Percentiles rank a stretch among this genome's conserved stretches.
Evolutionary conservation across 768 basidiomycete species (phyloP).

Genomic region (Suillus decipiens): DNA sequence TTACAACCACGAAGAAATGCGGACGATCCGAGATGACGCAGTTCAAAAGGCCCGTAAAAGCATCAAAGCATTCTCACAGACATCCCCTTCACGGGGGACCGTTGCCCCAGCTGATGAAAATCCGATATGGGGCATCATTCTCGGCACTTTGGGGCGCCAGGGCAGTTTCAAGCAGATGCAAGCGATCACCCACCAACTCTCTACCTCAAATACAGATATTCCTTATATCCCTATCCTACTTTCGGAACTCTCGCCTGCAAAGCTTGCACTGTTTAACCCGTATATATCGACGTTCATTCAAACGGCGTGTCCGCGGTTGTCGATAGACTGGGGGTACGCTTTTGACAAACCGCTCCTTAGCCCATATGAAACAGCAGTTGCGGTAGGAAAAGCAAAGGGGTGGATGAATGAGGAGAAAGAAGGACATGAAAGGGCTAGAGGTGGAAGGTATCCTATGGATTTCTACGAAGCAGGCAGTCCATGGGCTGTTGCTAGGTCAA

Average conservation of each 20-base stretch:
- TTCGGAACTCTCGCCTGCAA: conserved; percentile 96
- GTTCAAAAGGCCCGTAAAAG: conserved; percentile 73
- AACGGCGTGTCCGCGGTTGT: conserved; percentile 93
- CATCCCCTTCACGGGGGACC: conserved; percentile 9
- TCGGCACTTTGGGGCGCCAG: conserved; percentile 94
- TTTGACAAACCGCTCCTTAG: conserved; percentile 87
- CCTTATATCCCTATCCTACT: conserved; percentile 90
- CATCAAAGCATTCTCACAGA: conserved; percentile 39
- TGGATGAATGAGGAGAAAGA: conserved; percentile 56
- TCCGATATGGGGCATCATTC: conserved; percentile 81
- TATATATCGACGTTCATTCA: conserved; percentile 91
- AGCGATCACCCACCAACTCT: conserved; percentile 76
- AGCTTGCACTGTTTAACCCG: conserved; percentile 79
- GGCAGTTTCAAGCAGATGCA: conserved; percentile 89
- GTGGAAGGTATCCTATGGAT: conserved; percentile 85
- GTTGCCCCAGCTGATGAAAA: conserved; percentile 4
- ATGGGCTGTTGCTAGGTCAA: conserved; percentile 70
- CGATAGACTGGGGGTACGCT: conserved; percentile 99
- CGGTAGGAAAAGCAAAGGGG: conserved; percentile 61
- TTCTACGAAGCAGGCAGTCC: conserved; percentile 85
- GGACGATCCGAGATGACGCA: conserved; percentile 67
- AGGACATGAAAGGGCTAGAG: conserved; percentile 22
- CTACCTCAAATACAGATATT: conserved; percentile 52
- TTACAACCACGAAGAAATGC: conserved; percentile 91
- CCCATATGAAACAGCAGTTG: conserved; percentile 92